phyloP scores from a whole-genome alignment of 1,284 basidiomycete species.

The Trametes polyzona region DNA sequence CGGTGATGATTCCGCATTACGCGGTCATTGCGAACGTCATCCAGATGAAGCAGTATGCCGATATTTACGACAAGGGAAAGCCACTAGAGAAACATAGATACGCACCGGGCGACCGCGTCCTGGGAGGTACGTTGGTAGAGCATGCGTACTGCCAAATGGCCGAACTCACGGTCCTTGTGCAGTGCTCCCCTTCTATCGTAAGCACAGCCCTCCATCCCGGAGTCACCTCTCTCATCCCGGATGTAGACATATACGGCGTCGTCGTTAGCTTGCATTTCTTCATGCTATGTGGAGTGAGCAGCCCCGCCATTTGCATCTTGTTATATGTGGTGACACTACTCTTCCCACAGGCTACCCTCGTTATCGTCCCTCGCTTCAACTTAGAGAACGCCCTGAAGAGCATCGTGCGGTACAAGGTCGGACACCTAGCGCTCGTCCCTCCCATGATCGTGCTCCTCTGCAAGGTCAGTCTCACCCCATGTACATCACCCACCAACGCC shows the following conservation, averaged over 20 bases:
- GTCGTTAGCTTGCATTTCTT: conserved; percentile 65
- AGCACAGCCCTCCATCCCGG: conserved; percentile 8
- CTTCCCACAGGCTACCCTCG: conserved; percentile 40
- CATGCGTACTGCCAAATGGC: background rate
- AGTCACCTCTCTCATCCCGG: background rate
- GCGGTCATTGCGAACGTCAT: conserved; percentile 69
- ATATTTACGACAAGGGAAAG: conserved; percentile 28
- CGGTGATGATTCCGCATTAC: conserved; percentile 38
- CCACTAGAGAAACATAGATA: conserved; percentile 39
- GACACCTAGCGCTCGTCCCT: conserved; percentile 67
- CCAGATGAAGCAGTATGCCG: conserved; percentile 56
- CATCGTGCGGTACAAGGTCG: conserved; percentile 66
- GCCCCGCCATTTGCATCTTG: too few species aligned
- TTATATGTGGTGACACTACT: background rate
- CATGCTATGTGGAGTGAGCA: conserved; percentile 58
- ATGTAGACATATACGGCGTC: conserved; percentile 72
- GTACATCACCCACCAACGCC: too few species aligned
- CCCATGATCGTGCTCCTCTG: conserved; percentile 57
- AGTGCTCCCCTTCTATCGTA: conserved; percentile 43
- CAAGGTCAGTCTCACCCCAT: conserved; percentile 52
- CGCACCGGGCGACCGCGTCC: conserved; percentile 57
- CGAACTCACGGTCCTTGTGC: background rate
- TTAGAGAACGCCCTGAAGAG: conserved; percentile 68
- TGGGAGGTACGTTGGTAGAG: conserved; percentile 34
- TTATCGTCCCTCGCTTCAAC: conserved; percentile 74